phyloP scores from a whole-genome alignment of 352 stramenopile genomes.

The Phytophthora meadii region DNA sequence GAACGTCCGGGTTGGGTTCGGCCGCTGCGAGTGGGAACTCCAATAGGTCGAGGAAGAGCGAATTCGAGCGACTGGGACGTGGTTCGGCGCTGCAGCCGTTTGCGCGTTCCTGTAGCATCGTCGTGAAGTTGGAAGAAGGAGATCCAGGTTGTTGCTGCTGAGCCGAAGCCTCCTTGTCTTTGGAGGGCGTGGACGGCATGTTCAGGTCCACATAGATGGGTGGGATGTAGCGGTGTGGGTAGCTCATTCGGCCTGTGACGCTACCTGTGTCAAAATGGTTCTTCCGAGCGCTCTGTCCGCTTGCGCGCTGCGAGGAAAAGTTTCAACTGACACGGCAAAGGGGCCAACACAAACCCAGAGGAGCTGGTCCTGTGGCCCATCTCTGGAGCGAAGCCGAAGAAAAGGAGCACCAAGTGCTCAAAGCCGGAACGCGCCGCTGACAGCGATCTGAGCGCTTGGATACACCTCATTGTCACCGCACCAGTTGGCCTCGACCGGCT shows the following conservation, averaged over 20 bases:
- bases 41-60: slow-evolving; percentile 41
- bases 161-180: slow-evolving; percentile 24
- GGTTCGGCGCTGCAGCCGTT: slow-evolving; percentile 23
- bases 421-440: slow-evolving; percentile 30
- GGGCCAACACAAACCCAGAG: background rate
- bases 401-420: slow-evolving; percentile 23
- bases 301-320: slow-evolving; percentile 35
- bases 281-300: slow-evolving; percentile 1
- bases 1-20: slow-evolving; percentile 36
- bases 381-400: slow-evolving; percentile 20
- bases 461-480: slow-evolving; percentile 29
- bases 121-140: slow-evolving; percentile 28
- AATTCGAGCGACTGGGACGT: slow-evolving; percentile 41
- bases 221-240: slow-evolving; percentile 43
- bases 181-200: slow-evolving; percentile 35
- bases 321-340: slow-evolving; percentile 39
- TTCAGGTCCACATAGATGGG: slow-evolving; percentile 54
- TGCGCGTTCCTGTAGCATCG: slow-evolving; percentile 20
- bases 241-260: slow-evolving; percentile 35
- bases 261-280: slow-evolving; percentile 11
- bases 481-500: slow-evolving; percentile 25
- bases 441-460: slow-evolving; percentile 43
- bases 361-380: slow-evolving; percentile 30
- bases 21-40: slow-evolving; percentile 34
- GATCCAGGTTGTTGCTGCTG: slow-evolving; percentile 20